Conservation (phyloP, 169 alveolate species). For the Eimeria falciformis region DNA sequence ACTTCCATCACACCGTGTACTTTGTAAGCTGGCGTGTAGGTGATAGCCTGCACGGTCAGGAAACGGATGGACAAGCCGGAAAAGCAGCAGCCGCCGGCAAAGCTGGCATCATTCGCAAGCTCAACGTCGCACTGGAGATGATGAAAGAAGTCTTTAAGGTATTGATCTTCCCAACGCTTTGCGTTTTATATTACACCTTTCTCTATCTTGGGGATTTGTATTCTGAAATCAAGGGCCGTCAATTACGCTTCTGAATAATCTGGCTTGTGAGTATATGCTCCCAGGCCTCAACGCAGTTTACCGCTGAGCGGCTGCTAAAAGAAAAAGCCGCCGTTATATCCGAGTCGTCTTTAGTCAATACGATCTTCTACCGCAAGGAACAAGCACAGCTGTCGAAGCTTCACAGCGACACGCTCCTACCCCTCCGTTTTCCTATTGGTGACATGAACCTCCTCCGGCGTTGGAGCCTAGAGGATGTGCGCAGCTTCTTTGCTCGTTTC, state of each 20-base stretch:
- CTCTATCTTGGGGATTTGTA: not conserved
- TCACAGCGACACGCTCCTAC: constrained; percentile 87
- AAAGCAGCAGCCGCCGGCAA: constrained; percentile 1
- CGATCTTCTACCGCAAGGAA: constrained; percentile 88
- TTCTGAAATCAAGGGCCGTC: not conserved
- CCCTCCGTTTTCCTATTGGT: constrained; percentile 86
- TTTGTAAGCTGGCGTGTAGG: constrained; percentile 85
- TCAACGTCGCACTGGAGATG: constrained; percentile 62
- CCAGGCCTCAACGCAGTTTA: constrained; percentile 85
- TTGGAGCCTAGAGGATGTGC: constrained; percentile 80
- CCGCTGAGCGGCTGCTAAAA: constrained; percentile 84
- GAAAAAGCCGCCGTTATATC: constrained; percentile 90
- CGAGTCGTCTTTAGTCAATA: constrained; percentile 88
- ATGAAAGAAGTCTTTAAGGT: constrained; percentile 76
- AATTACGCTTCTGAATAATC: not conserved
- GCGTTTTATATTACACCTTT: not conserved
- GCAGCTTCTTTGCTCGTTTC: constrained; percentile 79
- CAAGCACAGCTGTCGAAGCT: constrained; percentile 86
- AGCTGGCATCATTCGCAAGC: constrained; percentile 51
- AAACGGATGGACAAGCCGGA: not conserved
- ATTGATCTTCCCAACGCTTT: not conserved
- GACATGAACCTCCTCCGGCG: constrained; percentile 79
- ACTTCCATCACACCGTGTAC: constrained; percentile 90
- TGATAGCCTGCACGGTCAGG: constrained; percentile 7
- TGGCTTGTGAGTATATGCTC: not conserved